Conservation (phyloP, 1,284 basidiomycete genomes). For the Ganoderma lingzhi region DNA sequence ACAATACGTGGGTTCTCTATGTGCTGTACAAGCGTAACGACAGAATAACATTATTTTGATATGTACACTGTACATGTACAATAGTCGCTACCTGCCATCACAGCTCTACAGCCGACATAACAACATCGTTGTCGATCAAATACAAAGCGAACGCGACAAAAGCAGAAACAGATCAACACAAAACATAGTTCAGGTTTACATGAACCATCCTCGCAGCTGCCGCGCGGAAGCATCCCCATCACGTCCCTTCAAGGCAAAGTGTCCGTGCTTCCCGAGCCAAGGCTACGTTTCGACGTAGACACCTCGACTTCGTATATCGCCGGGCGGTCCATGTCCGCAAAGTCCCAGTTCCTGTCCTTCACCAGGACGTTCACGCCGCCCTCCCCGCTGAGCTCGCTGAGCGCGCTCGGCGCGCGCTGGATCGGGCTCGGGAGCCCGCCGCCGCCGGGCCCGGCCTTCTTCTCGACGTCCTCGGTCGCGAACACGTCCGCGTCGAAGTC, state of each 20-base stretch:
- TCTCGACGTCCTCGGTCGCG: slow-evolving; percentile 40
- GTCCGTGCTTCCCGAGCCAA: not conserved
- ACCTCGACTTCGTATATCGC: slow-evolving; percentile 38
- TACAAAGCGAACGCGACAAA: slow-evolving; percentile 2
- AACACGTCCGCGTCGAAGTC: slow-evolving; percentile 58
- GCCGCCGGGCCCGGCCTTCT: not conserved
- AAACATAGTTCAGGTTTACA: not conserved
- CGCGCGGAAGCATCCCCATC: not conserved
- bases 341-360: slow-evolving; percentile 39
- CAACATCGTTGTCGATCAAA: not conserved
- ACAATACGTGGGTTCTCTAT: too few relatives aligned
- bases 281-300: slow-evolving; percentile 16
- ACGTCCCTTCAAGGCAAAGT: not conserved
- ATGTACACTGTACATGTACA: not conserved
- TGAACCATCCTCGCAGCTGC: not conserved
- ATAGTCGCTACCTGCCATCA: not conserved
- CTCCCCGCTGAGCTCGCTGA: slow-evolving; percentile 23
- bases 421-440: slow-evolving; percentile 34
- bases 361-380: slow-evolving; percentile 29
- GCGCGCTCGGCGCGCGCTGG: slow-evolving; percentile 25
- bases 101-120: not conserved
- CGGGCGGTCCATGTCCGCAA: slow-evolving; percentile 31
- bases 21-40: not conserved
- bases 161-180: not conserved
- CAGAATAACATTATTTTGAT: not conserved